These are phyloP conservation scores for Candida lessepsii DNA, from an alignment of 805 yeast genomes.

Conservation along the genomic window DNA sequence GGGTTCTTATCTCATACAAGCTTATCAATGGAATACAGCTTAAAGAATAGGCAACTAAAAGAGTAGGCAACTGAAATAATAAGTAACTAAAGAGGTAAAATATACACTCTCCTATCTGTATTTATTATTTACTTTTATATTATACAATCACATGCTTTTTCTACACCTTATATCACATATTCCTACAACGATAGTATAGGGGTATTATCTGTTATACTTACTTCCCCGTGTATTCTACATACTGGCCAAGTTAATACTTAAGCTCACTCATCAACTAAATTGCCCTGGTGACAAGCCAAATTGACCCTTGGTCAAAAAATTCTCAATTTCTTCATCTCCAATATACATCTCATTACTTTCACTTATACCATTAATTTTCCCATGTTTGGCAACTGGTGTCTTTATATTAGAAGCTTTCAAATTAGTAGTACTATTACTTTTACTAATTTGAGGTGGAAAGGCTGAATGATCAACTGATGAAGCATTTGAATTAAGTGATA, in stretches of 20 bases:
- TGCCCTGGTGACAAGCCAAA: slow-evolving; percentile 6
- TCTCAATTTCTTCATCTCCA: slow-evolving; percentile 16
- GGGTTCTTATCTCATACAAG: too few species aligned
- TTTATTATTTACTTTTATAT: too few species aligned
- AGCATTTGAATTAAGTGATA: slow-evolving; percentile 39
- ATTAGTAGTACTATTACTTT: slow-evolving; percentile 8
- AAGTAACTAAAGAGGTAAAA: too few species aligned
- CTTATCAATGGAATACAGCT: too few species aligned
- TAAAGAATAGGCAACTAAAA: too few species aligned
- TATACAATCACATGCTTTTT: too few species aligned
- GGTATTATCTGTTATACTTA: too few species aligned
- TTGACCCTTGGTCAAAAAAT: slow-evolving; percentile 11
- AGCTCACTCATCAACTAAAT: neutral
- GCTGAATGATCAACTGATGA: slow-evolving; percentile 21
- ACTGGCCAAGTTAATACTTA: too few species aligned
- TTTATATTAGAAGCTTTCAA: slow-evolving; percentile 1
- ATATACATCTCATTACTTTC: slow-evolving; percentile 16
- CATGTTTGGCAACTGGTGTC: slow-evolving; percentile 4
- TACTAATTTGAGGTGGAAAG: slow-evolving; percentile 13
- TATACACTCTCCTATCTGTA: too few species aligned
- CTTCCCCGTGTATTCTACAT: neutral
- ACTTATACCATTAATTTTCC: slow-evolving; percentile 7
- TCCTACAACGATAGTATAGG: too few species aligned
- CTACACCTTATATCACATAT: too few species aligned
- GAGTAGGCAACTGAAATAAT: too few species aligned